Percentiles rank a stretch among this genome's conserved stretches.
phyloP scores from a whole-genome alignment of 768 basidiomycete species.

The Phaeotremella skinneri region DNA sequence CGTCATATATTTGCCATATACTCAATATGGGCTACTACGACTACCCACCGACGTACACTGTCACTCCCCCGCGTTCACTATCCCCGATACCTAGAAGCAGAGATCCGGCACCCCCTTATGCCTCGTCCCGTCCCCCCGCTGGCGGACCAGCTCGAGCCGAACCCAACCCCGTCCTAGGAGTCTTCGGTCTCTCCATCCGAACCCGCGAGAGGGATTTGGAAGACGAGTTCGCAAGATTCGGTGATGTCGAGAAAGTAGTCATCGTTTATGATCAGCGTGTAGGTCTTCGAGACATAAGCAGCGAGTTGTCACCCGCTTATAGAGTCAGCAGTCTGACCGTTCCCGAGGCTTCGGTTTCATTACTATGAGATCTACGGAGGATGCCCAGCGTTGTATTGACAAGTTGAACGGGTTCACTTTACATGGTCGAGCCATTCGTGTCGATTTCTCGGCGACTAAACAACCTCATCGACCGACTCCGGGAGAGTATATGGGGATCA shows the following conservation, averaged over 20 bases:
- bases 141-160: slow-evolving; percentile 39
- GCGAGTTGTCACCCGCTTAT: not conserved
- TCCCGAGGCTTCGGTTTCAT: slow-evolving; percentile 99
- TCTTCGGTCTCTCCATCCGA: slow-evolving; percentile 96
- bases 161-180: slow-evolving; percentile 84
- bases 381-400: slow-evolving; percentile 80
- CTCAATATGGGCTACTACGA: slow-evolving; percentile 8
- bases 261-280: slow-evolving; percentile 97
- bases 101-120: not conserved
- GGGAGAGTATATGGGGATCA: slow-evolving; percentile 94
- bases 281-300: too few species aligned
- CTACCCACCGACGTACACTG: slow-evolving; percentile 1
- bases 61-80: not conserved
- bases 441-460: slow-evolving; percentile 93
- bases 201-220: slow-evolving; percentile 91
- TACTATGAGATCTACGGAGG: slow-evolving; percentile 83
- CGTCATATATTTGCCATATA: not conserved
- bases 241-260: slow-evolving; percentile 88
- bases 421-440: slow-evolving; percentile 92
- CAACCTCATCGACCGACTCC: slow-evolving; percentile 94
- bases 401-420: slow-evolving; percentile 90
- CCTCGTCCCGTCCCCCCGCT: slow-evolving; percentile 13
- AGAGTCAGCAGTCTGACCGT: slow-evolving; percentile 67
- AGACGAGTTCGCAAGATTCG: slow-evolving; percentile 85
- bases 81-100: not conserved